Evolutionary conservation across 768 basidiomycete species (phyloP).

Genomic region (Mycena olivaceomarginata): DNA sequence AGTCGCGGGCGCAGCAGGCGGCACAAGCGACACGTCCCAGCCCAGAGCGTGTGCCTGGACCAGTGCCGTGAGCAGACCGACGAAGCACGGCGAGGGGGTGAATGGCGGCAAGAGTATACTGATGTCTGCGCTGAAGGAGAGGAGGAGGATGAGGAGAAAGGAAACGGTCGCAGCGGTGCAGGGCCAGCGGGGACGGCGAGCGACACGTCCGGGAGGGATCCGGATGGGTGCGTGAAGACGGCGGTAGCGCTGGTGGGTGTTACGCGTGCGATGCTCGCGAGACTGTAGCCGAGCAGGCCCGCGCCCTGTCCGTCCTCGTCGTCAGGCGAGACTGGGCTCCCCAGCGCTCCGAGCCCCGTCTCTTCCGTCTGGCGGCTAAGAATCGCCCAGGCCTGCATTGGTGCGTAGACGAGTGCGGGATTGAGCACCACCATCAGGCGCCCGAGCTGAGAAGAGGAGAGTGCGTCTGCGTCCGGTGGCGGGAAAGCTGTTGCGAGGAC

Average conservation of each 20-base stretch:
- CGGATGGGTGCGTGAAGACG: conserved; percentile 58
- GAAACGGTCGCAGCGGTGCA: conserved; percentile 65
- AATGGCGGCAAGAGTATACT: conserved; percentile 56
- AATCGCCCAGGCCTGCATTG: conserved; percentile 78
- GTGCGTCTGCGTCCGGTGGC: conserved; percentile 46
- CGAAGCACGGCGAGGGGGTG: conserved; percentile 68
- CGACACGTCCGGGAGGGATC: conserved; percentile 51
- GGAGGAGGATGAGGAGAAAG: conserved; percentile 54
- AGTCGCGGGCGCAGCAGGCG: conserved; percentile 74
- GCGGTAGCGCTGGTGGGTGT: conserved; percentile 63
- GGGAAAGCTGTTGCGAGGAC: conserved; percentile 68
- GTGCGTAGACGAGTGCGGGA: conserved; percentile 72
- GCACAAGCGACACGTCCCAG: conserved; percentile 80
- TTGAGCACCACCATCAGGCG: conserved; percentile 76
- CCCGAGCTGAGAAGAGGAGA: conserved; percentile 70
- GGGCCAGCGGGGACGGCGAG: conserved; percentile 71
- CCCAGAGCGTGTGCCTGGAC: conserved; percentile 79
- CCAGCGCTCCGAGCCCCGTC: conserved; percentile 71
- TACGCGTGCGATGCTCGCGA: conserved; percentile 62
- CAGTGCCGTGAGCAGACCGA: conserved; percentile 75
- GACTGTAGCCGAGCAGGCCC: conserved; percentile 73
- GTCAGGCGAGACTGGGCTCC: conserved; percentile 65
- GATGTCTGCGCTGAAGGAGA: background rate
- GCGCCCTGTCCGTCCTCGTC: conserved; percentile 56
- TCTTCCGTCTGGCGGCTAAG: conserved; percentile 74